Conservation (phyloP, 352 stramenopile genomes). For the Globisporangium yorkense region DNA sequence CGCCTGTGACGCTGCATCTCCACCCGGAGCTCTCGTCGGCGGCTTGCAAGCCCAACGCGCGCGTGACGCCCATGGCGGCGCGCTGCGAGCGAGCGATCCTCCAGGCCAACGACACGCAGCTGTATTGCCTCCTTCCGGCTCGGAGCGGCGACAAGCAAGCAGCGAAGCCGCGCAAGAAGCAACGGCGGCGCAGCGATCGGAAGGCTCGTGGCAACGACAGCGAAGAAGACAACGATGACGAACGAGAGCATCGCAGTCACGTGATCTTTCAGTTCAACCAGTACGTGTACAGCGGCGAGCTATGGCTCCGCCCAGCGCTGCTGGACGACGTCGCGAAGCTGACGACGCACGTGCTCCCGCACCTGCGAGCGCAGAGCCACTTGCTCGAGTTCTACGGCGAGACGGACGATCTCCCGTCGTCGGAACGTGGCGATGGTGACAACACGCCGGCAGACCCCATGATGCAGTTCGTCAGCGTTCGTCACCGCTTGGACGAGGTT, state of each 20-base stretch:
- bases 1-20: neutral
- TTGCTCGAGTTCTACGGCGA: constrained; percentile 29
- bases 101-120: constrained; percentile 50
- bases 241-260: constrained; percentile 20
- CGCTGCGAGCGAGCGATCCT: constrained; percentile 11
- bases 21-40: neutral
- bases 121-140: constrained; percentile 39
- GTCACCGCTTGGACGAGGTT: constrained; percentile 25
- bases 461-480: constrained; percentile 11
- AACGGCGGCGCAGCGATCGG: neutral
- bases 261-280: constrained; percentile 69
- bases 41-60: constrained; percentile 4
- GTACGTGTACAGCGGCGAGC: constrained; percentile 42
- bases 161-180: neutral
- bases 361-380: constrained; percentile 37
- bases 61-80: constrained; percentile 13
- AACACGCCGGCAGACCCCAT: constrained; percentile 1
- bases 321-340: constrained; percentile 44
- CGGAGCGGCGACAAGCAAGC: neutral
- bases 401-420: constrained; percentile 21
- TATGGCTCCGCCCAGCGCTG: constrained; percentile 15
- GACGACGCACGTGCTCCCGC: constrained; percentile 26
- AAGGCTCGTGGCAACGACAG: neutral
- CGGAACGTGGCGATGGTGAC: neutral
- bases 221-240: constrained; percentile 11